A percentile compares a stretch with the other conserved stretches of the same genome.
Evolutionary conservation across 2,329 filamentous ascomycete genomes (phyloP).

Genomic region (Magnaporthales sp.): DNA sequence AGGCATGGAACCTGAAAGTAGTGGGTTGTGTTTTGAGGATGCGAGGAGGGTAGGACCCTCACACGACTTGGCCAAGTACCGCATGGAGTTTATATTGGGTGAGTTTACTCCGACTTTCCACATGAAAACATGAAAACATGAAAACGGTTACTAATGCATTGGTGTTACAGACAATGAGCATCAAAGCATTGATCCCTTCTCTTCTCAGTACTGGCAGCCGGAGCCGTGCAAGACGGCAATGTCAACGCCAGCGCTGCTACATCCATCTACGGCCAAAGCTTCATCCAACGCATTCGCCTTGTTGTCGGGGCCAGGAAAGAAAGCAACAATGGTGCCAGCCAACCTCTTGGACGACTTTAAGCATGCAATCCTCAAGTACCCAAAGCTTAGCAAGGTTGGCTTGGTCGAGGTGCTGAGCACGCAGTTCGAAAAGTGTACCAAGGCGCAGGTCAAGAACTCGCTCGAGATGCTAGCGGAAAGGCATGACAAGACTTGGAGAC

Average conservation of each 20-base stretch:
- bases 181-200: conserved; percentile 71
- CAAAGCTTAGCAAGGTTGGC: conserved; percentile 58
- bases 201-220: conserved; percentile 66
- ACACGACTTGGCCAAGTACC: conserved; percentile 48
- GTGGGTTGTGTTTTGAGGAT: conserved; percentile 79
- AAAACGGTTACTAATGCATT: neutral
- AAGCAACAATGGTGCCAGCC: conserved; percentile 36
- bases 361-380: conserved; percentile 51
- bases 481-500: conserved; percentile 55
- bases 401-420: conserved; percentile 69
- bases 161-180: conserved; percentile 30
- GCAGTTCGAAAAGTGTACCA: conserved; percentile 61
- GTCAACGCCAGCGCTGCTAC: conserved; percentile 8
- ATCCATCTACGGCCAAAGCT: conserved; percentile 11
- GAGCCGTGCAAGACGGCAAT: conserved; percentile 20
- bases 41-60: conserved; percentile 34
- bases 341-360: conserved; percentile 61
- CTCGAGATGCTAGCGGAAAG: conserved; percentile 57
- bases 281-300: conserved; percentile 14
- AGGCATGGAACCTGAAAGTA: conserved; percentile 67
- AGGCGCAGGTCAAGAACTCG: conserved; percentile 62
- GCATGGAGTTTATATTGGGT: conserved; percentile 69
- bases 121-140: too few species aligned
- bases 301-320: conserved; percentile 16
- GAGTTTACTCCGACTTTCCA: conserved; percentile 21